Conservation (phyloP, 352 stramenopile genomes). For the Saprolegnia parasitica region DNA sequence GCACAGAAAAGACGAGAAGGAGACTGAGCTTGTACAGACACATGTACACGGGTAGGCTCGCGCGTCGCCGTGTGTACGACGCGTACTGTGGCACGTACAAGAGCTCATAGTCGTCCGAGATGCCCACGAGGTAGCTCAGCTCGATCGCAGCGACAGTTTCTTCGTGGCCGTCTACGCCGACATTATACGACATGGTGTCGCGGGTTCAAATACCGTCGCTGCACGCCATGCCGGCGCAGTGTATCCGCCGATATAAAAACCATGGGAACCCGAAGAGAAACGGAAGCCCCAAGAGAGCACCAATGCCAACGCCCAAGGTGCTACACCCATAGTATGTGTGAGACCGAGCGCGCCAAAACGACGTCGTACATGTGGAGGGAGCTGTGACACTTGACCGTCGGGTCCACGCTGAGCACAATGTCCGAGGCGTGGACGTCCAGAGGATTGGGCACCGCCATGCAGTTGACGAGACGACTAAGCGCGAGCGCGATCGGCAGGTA, state of each 20-base stretch:
- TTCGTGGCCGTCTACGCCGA: conserved; percentile 39
- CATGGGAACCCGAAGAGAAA: conserved; percentile 49
- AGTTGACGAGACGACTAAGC: conserved; percentile 58
- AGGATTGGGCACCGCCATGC: conserved; percentile 31
- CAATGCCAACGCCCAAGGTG: background rate
- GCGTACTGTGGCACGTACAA: conserved; percentile 50
- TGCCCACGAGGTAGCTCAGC: conserved; percentile 48
- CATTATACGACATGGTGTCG: background rate
- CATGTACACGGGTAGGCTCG: conserved; percentile 36
- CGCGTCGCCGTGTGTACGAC: conserved; percentile 40
- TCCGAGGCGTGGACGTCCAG: background rate
- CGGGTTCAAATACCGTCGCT: background rate
- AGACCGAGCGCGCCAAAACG: background rate
- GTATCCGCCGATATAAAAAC: conserved; percentile 38
- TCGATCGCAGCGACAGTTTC: conserved; percentile 47
- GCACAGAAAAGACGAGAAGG: conserved; percentile 46
- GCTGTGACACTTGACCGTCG: background rate
- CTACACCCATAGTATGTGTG: background rate
- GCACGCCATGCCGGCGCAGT: background rate
- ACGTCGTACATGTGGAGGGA: background rate
- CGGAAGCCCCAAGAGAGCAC: background rate
- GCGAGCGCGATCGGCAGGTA: conserved; percentile 59
- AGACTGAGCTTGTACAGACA: conserved; percentile 49
- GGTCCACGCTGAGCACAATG: conserved; percentile 1
- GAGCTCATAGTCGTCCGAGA: conserved; percentile 54